These are phyloP conservation scores for Hymenoscyphus repandus DNA, from an alignment of 2,329 filamentous ascomycete species.

Conservation along the genomic window DNA sequence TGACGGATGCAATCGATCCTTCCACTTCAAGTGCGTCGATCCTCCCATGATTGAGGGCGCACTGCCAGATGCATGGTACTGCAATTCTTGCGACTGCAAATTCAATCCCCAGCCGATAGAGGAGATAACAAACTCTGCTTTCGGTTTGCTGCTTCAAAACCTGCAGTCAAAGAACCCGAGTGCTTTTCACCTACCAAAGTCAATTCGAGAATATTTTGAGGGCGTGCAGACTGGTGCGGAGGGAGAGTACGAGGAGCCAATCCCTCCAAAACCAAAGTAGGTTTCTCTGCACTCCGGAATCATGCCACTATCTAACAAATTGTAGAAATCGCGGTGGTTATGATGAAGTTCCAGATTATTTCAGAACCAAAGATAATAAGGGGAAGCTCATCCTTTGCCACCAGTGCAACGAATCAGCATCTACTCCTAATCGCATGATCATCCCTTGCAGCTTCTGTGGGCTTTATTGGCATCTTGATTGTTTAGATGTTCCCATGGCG, in stretches of 20 bases:
- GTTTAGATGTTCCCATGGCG: conserved; percentile 76
- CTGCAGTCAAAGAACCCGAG: conserved; percentile 66
- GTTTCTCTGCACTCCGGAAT: conserved; percentile 26
- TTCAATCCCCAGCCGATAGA: conserved; percentile 34
- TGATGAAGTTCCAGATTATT: conserved; percentile 62
- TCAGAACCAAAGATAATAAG: conserved; percentile 64
- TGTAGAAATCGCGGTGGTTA: conserved; percentile 42
- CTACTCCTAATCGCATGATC: conserved; percentile 59
- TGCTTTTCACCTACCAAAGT: conserved; percentile 66
- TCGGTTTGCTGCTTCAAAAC: conserved; percentile 55
- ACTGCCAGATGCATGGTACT: conserved; percentile 77
- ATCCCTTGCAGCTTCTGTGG: conserved; percentile 82
- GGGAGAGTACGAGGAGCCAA: conserved; percentile 66
- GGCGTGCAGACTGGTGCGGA: conserved; percentile 71
- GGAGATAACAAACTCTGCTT: conserved; percentile 47
- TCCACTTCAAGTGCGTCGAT: conserved; percentile 85
- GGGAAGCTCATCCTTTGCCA: conserved; percentile 74
- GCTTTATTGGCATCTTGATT: conserved; percentile 87
- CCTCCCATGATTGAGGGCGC: conserved; percentile 60
- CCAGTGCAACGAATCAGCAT: conserved; percentile 62
- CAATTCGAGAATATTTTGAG: conserved; percentile 71
- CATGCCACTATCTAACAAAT: conserved; percentile 1
- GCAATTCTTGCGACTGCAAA: conserved; percentile 61
- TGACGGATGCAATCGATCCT: conserved; percentile 84
- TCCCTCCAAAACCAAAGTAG: conserved; percentile 53